Base-by-base conservation (phyloP, 441 rosid genomes). In the Aleurites moluccanus region DNA sequence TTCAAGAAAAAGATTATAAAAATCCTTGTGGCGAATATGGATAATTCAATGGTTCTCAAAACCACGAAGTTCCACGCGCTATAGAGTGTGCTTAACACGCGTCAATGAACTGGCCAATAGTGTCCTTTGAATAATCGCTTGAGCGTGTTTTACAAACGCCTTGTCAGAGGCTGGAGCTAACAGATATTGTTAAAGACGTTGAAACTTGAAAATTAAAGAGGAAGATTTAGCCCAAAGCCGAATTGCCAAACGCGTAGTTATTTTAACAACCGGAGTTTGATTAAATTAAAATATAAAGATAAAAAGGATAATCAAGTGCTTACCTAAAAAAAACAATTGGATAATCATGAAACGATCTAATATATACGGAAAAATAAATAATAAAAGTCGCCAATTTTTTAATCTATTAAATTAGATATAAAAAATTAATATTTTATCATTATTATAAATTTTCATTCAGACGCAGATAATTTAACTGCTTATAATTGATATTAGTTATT, bases 171-270 rank as follows among this genome's bases (percentile, higher is more conserved):
- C 15, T 63, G 6, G 53, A 35, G 38, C 38, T 35, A 35, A 33
- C 25, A 14, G 64, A 56, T 13, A 23, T 23, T n/a, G 42, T 60
- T 42, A 15, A 42, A 9, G 65, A 57, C 55, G 55, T 44, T 44
- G 64, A 70, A 40, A 70, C 42, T 44, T 44, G 64, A 70, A 40
- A 70, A 30, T 69, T 69, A 42, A n/a, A 15, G 28, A 35, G 25
- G 47, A 71, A 60, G 64, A 60, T 28, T 72, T 44, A 72, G 75
- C 45, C 28, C 45, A n/a, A 25, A 42, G 66, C 74, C 55, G 9
- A 38, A 70, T 28, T 30, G 64, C 65, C 52, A 70, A 61, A 72
- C 75, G 67, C 68, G 67, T 72, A 23, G 74, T 56, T 50, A 6
- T 18, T 14, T 28, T 42, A 25, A 40, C 13, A 6, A 23, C 3